Percentiles rank a stretch among this genome's conserved stretches.
phyloP scores from a whole-genome alignment of 768 basidiomycete species.

The Neoboletus subvelutipes region DNA sequence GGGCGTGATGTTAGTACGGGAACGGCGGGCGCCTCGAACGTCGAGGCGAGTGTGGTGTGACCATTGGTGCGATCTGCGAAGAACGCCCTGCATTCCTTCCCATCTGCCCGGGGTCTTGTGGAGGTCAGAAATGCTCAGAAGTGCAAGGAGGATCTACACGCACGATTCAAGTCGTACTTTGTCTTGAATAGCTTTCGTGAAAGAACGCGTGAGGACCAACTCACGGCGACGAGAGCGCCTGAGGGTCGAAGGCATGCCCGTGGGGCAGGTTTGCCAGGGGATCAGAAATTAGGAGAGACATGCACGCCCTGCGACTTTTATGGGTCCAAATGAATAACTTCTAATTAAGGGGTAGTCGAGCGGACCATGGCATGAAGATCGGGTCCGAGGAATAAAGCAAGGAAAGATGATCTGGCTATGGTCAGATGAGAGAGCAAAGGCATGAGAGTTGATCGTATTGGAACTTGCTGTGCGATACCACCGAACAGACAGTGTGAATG shows the following conservation, averaged over 20 bases:
- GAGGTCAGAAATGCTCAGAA: conserved; percentile 4
- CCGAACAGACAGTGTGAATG: conserved; percentile 9
- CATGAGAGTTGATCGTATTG: conserved; percentile 1
- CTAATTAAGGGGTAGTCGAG: conserved; percentile 19
- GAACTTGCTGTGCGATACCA: conserved; percentile 9
- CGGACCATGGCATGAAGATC: conserved; percentile 12
- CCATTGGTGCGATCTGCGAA: conserved; percentile 24
- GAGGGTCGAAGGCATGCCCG: conserved; percentile 42
- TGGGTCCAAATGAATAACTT: conserved; percentile 21
- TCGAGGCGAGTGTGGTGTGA: conserved; percentile 15
- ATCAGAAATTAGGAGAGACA: conserved; percentile 16
- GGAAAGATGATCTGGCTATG: conserved; percentile 2
- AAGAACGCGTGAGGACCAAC: conserved; percentile 49
- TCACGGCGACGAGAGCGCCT: conserved; percentile 49
- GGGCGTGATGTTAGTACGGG: conserved; percentile 24
- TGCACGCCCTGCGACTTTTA: conserved; percentile 27
- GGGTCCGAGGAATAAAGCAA: conserved; percentile 17
- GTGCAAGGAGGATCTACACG: conserved; percentile 13
- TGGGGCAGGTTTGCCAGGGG: conserved; percentile 18
- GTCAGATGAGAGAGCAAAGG: conserved; percentile 13
- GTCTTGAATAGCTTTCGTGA: conserved; percentile 47
- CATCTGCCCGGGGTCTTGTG: conserved; percentile 17
- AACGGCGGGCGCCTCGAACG: conserved; percentile 14
- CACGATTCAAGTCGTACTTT: conserved; percentile 36
- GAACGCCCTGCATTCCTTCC: conserved; percentile 20